Evolutionary conservation across 1,139 yeast genomes (phyloP).

Genomic region (Suhomyces terraborum): DNA sequence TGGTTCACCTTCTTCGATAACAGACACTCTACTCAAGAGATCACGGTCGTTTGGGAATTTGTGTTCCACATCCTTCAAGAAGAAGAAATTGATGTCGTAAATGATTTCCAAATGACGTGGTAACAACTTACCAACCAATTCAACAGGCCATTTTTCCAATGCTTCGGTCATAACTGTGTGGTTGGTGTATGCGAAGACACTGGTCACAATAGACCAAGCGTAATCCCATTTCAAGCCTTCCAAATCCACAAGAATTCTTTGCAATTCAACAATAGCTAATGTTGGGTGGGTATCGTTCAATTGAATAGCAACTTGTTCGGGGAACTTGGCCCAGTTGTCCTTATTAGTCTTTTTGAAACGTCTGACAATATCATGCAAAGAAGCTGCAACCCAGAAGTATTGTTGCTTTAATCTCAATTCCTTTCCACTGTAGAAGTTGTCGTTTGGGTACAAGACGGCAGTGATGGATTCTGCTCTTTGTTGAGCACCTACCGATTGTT

Average conservation of each 20-base stretch:
- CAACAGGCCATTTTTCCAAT: constrained; percentile 93
- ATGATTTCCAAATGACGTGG: constrained; percentile 93
- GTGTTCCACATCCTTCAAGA: constrained; percentile 74
- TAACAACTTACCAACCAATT: constrained; percentile 69
- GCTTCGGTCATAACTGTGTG: constrained; percentile 97
- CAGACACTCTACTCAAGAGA: constrained; percentile 69
- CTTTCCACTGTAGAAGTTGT: constrained; percentile 88
- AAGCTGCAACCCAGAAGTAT: constrained; percentile 96
- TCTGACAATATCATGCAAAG: constrained; percentile 86
- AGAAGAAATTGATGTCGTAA: constrained; percentile 80
- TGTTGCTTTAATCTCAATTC: constrained; percentile 93
- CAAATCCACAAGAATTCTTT: constrained; percentile 80
- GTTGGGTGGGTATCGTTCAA: constrained; percentile 96
- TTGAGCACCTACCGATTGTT: constrained; percentile 78
- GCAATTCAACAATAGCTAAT: constrained; percentile 85
- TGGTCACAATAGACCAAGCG: constrained; percentile 83
- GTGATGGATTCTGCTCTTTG: constrained; percentile 91
- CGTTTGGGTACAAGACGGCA: constrained; percentile 90
- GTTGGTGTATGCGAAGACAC: constrained; percentile 88
- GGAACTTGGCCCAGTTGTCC: constrained; percentile 73
- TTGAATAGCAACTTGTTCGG: constrained; percentile 89
- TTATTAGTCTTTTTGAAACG: constrained; percentile 81
- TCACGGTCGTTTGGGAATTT: constrained; percentile 71
- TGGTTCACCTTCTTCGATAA: constrained; percentile 78
- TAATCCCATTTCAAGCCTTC: constrained; percentile 79